Conservation (phyloP, 345 rosid genomes). For the Lepidium aucheri region DNA sequence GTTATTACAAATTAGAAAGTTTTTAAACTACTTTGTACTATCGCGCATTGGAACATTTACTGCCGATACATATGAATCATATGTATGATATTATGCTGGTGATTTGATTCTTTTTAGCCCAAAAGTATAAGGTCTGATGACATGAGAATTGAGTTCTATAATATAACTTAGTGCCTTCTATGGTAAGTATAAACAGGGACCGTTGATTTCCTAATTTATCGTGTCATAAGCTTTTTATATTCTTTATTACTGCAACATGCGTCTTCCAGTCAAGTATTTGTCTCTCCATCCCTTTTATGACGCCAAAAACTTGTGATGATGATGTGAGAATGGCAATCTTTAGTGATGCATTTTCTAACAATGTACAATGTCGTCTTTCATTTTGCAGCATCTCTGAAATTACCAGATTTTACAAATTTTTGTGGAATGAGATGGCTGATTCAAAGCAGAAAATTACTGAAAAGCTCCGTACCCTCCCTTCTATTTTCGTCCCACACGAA, state of each 20-base stretch:
- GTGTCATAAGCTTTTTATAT: neutral
- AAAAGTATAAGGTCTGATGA: neutral
- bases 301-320: neutral
- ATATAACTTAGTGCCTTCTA: neutral
- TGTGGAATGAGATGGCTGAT: conserved; percentile 61
- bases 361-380: conserved; percentile 14
- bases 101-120: neutral
- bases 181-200: neutral
- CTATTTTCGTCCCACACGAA: conserved; percentile 63
- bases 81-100: conserved; percentile 1
- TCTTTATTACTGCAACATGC: neutral
- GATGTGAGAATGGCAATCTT: neutral
- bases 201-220: neutral
- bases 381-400: conserved; percentile 64
- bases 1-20: neutral
- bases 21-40: neutral
- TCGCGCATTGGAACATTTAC: neutral
- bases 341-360: conserved; percentile 3
- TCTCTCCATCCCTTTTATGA: neutral
- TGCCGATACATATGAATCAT: neutral
- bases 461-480: conserved; percentile 43
- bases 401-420: conserved; percentile 62
- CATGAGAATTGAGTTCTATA: neutral
- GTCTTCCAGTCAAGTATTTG: conserved; percentile 8
- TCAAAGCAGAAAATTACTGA: conserved; percentile 40